Base-by-base conservation (phyloP, 176 grass and related monocot genomes). In the Leersia perrieri region DNA sequence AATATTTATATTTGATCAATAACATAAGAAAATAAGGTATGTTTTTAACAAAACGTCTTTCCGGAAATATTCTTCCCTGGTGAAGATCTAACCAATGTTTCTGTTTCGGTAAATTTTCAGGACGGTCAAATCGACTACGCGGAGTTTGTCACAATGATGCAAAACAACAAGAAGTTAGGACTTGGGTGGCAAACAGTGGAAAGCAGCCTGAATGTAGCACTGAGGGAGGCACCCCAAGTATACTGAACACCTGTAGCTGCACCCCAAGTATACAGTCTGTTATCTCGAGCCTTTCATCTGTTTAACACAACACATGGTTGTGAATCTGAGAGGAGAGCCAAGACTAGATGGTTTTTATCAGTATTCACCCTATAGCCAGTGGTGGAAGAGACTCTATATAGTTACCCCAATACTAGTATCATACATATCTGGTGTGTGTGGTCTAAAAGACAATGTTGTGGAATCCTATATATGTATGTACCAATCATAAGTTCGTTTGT, bases 141-240 rank as follows among this genome's bases (percentile, higher is more conserved):
- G 31, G 90, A 92, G 29, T 95, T 88, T 3, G 79, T 83, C 12
- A 63, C 81, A 2, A 90, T 89, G 85, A 95, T 88, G 90, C 85
- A 83, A 82, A 92, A 49, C 75, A 72, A 83, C 20, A 79, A 33
- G 53, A 79, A 33, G 53, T 70, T 79, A 60, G 55, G 71, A 28
- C 57, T 76, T 55, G 87, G 83, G 62, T 61, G 83, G 47, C 75
- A 88, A 45, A 70, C 45, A 27, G 68, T 82, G 76, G 55, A 85
- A 63, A 91, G 53, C 66, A 80, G 72, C 75, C 36, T 89, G 76
- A 88, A 87, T 55, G 67, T 89, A 40, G 20, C 61, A 51, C 57
- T 84, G 26, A 86, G 73, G 64, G 84, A 84, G 77, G 84, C 74
- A 67, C 72, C 87, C 9, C 44, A 72, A 84, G 76, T 86, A 62